Evolutionary conservation across 1,139 yeast genomes (phyloP), one percentile per base, ranked within the genome.

Genomic region (Tardiomyces depauwii): DNA sequence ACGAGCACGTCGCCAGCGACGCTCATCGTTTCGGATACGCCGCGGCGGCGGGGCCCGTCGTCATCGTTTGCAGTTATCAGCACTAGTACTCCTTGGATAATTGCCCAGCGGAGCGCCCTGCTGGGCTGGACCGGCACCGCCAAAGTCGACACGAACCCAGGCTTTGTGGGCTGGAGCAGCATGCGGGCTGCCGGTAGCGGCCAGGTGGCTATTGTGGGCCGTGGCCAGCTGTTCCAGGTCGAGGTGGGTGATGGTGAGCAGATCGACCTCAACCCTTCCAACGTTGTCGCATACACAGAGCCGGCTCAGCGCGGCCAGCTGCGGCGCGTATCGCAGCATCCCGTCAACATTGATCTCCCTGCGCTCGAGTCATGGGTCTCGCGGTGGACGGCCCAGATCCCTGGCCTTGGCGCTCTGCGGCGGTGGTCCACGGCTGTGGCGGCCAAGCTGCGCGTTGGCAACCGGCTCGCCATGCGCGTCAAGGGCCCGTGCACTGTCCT

Each of bases 61-160:
- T 58, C 58, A 30, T 55, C 56, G 18, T 56, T 62, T 33, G 47
- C 61, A 39, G 50, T 55, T 33, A 55, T 61, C 30, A 57, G 56
- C 39, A 56, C 57, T 27, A 49, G 56, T 9, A 44, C 49, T 7
- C 57, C 58, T 30, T 64, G 68, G 67, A 53, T 58, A 6, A 45
- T 64, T 18, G 53, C 64, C 6, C 63, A 61, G 41, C 53, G 66
- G 18, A 48, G 55, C 41, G 63, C 65, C 6, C 53, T 64, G 21
- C 49, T 64, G 14, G 67, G 64, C 18, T 64, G 68, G 68, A 52
- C 62, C 1, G 62, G 63, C 36, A 36, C 39, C 18, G 41, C 49
- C 9, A 42, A 16, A 2, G 45, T 52, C 28, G 48, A 45, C 11
- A 28, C 49, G 2, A 42, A 43, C 36, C 5, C 39, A 30, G 25